Base-by-base conservation (phyloP, 2,329 filamentous ascomycete genomes). In the Ascochyta lentis region DNA sequence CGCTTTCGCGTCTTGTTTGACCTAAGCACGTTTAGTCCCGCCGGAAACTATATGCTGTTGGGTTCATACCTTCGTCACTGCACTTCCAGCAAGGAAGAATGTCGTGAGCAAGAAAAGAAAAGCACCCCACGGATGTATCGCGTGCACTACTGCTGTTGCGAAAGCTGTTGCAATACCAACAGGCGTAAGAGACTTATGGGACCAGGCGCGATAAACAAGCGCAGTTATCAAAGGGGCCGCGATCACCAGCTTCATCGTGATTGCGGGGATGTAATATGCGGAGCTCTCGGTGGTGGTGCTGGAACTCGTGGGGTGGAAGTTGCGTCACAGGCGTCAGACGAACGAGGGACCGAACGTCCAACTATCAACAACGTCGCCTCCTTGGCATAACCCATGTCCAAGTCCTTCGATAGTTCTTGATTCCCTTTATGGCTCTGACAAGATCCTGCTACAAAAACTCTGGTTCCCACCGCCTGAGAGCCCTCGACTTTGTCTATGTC, bases 111-210 rank as follows among this genome's bases (percentile, higher is more conserved):
- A 82, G 26, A 84, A 84, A 77, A 97, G 96, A n/a, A 92, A 93
- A n/a, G 93, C 80, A 57, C 90, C 91, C 89, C 92, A 97, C 3
- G 94, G 94, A 76, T 98, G 93, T n/a, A 93, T 78, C 15, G 92
- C 92, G 75, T 99, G 95, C 10, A 89, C 85, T 41, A 84, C 75
- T 4, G 92, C 93, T 4, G 93, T 96, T 39, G 89, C 67, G 5
- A 82, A 80, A 3, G 94, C 94, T 12, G 85, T 84, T 34, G 89
- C 65, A 65, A 96, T 85, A 58, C 93, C 94, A 6, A 82, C 78
- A 0, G 89, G 85, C 0, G 94, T 98, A 35, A 99, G 83, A 23
- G 89, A 93, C 52, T 77, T 77, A 22, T 71, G 65, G 4, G 74
- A 76, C 61, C 69, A 77, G 8, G 76, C 76, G 35, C 76, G 68